Percentiles rank a stretch among this genome's conserved stretches.
phyloP scores from a whole-genome alignment of 2,329 filamentous ascomycete genomes.

The Orbilia oligospora region DNA sequence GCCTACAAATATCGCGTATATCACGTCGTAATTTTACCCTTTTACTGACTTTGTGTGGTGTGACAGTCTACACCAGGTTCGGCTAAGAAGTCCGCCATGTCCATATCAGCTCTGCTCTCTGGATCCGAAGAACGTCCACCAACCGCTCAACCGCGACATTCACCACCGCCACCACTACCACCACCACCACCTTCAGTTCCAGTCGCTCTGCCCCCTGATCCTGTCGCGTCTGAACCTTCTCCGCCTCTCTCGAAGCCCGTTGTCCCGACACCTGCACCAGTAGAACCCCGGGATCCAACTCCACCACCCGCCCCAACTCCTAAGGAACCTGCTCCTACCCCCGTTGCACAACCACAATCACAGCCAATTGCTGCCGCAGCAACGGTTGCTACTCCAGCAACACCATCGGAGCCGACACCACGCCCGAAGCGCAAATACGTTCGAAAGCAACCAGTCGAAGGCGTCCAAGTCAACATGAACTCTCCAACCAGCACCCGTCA shows the following conservation, averaged over 20 bases:
- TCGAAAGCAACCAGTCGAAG: slow-evolving; percentile 42
- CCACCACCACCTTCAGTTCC: slow-evolving; percentile 33
- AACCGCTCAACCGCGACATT: slow-evolving; percentile 44
- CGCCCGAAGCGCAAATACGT: slow-evolving; percentile 58
- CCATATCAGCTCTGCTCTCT: slow-evolving; percentile 53
- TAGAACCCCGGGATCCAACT: slow-evolving; percentile 34
- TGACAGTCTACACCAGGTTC: slow-evolving; percentile 50
- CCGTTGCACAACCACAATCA: slow-evolving; percentile 34
- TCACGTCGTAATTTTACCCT: slow-evolving; percentile 33
- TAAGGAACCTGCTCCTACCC: slow-evolving; percentile 38
- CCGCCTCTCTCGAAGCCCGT: slow-evolving; percentile 22
- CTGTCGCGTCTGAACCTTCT: slow-evolving; percentile 50
- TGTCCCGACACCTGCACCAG: slow-evolving; percentile 16
- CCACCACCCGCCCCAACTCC: slow-evolving; percentile 23
- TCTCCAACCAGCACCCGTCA: slow-evolving; percentile 46
- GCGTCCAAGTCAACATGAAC: slow-evolving; percentile 38
- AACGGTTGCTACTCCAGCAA: slow-evolving; percentile 30
- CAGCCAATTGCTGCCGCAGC: slow-evolving; percentile 22
- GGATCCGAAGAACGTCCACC: slow-evolving; percentile 47
- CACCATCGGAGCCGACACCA: slow-evolving; percentile 43
- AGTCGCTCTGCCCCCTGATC: slow-evolving; percentile 8
- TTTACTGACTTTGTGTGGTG: not conserved
- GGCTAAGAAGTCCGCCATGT: slow-evolving; percentile 58
- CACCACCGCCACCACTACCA: slow-evolving; percentile 44
- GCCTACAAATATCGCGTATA: slow-evolving; percentile 37